Percentiles rank a stretch among this genome's conserved stretches.
These are phyloP conservation scores for Candida peoriensis DNA, from an alignment of 805 yeast species.

Conservation along the genomic window DNA sequence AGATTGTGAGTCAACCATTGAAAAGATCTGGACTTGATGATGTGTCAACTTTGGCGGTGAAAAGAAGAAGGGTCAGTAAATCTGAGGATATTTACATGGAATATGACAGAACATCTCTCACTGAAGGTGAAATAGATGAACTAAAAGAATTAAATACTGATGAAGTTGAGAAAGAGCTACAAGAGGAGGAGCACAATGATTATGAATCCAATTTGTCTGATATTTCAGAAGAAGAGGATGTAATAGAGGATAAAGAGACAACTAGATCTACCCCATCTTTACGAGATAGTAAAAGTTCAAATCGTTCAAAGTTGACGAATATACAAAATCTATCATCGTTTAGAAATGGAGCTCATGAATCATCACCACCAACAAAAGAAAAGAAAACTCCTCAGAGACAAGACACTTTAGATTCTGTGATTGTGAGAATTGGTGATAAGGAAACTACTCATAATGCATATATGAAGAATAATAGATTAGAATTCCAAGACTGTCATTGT, in stretches of 20 bases:
- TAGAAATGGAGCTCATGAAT: constrained; percentile 4
- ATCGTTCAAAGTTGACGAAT: constrained; percentile 1
- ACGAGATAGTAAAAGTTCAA: too few relatives aligned
- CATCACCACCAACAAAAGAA: neutral
- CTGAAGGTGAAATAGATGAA: too few relatives aligned
- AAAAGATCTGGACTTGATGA: neutral
- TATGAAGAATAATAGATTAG: constrained; percentile 14
- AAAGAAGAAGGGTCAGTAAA: too few relatives aligned
- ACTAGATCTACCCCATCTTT: too few relatives aligned
- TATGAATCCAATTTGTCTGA: too few relatives aligned
- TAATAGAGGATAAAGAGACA: constrained; percentile 8
- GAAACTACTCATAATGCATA: constrained; percentile 16
- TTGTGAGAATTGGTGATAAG: constrained; percentile 22
- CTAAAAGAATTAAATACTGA: neutral
- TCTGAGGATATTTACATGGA: too few relatives aligned
- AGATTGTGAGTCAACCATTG: neutral
- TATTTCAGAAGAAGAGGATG: constrained; percentile 1
- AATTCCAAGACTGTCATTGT: constrained; percentile 13
- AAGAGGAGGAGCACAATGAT: too few relatives aligned
- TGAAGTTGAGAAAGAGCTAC: neutral
- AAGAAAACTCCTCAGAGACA: constrained; percentile 1
- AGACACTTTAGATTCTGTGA: constrained; percentile 8
- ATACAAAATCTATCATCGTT: constrained; percentile 10
- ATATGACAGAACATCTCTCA: too few relatives aligned
- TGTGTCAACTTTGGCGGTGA: too few relatives aligned